phyloP scores from a whole-genome alignment of 164 flowering plant genomes.

The Cinnamomum micranthum region DNA sequence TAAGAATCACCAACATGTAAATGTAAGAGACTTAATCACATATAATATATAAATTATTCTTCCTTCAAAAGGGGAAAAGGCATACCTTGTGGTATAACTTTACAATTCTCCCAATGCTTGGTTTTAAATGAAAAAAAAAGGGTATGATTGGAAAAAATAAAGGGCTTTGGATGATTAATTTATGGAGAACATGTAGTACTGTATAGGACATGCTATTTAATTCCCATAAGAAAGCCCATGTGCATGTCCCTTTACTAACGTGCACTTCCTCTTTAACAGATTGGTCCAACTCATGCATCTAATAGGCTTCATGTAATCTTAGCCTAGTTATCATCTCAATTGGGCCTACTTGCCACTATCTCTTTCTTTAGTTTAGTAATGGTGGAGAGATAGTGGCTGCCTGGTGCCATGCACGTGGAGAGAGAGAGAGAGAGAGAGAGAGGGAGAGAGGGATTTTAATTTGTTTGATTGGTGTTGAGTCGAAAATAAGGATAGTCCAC shows the following conservation, averaged over 20 bases:
- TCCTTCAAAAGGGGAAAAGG: no score
- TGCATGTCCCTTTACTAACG: conserved; percentile 3
- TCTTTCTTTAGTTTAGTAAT: neutral
- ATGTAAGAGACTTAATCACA: no score
- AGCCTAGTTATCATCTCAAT: neutral
- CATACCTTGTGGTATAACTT: no score
- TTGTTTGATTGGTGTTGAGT: no score
- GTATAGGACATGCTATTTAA: neutral
- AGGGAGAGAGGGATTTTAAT: no score
- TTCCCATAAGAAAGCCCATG: neutral
- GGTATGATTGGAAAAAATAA: neutral
- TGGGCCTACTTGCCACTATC: neutral
- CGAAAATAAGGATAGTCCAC: neutral
- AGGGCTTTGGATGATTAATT: neutral
- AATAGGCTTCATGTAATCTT: neutral
- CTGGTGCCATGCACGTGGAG: conserved; percentile 2
- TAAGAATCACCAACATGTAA: no score
- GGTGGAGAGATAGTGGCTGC: neutral
- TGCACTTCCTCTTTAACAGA: conserved; percentile 3
- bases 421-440: neutral
- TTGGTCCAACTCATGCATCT: neutral
- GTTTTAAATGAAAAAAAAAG: no score
- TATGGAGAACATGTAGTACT: neutral
- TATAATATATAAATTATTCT: no score
- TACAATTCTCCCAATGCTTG: neutral